Percentiles rank a stretch among this genome's conserved stretches.
phyloP scores from a whole-genome alignment of 257 asterid genomes.

The Solanum lycopersicoides region DNA sequence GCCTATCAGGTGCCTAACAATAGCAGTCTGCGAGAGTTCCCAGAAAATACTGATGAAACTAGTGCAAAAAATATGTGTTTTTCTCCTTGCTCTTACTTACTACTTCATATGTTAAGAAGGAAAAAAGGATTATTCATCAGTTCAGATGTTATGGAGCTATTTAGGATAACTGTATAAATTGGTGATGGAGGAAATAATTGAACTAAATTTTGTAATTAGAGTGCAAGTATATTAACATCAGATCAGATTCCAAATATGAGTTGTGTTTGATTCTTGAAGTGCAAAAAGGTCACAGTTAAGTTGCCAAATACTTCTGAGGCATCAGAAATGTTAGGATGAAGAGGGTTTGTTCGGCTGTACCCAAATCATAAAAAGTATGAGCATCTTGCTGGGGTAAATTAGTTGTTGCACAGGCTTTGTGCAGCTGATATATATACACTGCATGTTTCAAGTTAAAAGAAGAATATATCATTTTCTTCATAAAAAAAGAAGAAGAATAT shows the following conservation, averaged over 20 bases:
- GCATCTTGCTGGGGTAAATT: not conserved
- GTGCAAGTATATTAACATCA: not conserved
- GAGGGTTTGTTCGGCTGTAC: not conserved
- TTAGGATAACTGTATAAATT: not conserved
- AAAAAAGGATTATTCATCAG: not conserved
- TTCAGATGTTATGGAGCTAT: not conserved
- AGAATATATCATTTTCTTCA: not conserved
- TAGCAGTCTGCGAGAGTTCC: not conserved
- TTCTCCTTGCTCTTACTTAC: not conserved
- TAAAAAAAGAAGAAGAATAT: not conserved
- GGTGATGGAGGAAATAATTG: not conserved
- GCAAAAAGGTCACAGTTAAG: not conserved
- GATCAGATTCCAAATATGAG: not conserved
- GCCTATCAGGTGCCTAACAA: not conserved
- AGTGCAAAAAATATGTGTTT: not conserved
- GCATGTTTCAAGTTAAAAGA: not conserved
- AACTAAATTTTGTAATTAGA: not conserved
- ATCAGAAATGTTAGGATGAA: not conserved
- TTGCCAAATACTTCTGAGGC: not conserved
- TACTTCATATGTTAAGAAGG: not conserved
- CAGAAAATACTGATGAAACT: not conserved
- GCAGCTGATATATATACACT: not conserved
- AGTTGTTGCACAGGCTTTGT: not conserved
- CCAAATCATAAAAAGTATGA: not conserved
- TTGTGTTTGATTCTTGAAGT: not conserved